Conservation (phyloP, 768 basidiomycete species). For the Termitomyces sp. region DNA sequence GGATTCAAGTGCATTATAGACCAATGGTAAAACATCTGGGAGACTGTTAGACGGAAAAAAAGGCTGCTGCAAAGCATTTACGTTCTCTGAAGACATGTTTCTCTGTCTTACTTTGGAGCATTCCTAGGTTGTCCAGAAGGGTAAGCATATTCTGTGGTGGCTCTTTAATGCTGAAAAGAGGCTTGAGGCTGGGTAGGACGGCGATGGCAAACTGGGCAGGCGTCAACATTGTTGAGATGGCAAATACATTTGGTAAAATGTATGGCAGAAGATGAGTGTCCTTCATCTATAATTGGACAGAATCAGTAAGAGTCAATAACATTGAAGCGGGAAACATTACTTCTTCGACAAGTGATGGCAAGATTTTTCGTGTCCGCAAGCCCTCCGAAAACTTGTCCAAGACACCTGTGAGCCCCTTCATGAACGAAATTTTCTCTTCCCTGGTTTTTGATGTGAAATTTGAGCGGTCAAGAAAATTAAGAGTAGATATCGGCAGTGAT, state of each 20-base stretch:
- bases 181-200: conserved; percentile 86
- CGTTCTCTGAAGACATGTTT: conserved; percentile 86
- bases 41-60: conserved; percentile 3
- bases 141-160: conserved; percentile 98
- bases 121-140: conserved; percentile 80
- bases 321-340: conserved; percentile 30
- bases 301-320: conserved; percentile 1
- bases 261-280: conserved; percentile 91
- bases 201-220: conserved; percentile 75
- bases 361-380: conserved; percentile 79
- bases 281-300: conserved; percentile 68
- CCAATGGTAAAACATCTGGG: conserved; percentile 92
- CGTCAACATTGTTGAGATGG: conserved; percentile 75
- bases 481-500: conserved; percentile 90
- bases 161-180: conserved; percentile 86
- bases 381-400: conserved; percentile 86
- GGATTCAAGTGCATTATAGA: conserved; percentile 95
- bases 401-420: conserved; percentile 84
- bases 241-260: conserved; percentile 93
- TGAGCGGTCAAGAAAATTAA: conserved; percentile 94
- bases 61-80: conserved; percentile 35
- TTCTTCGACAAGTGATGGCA: conserved; percentile 92
- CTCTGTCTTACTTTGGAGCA: conserved; percentile 88
- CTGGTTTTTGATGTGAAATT: conserved; percentile 91
- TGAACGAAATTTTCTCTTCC: conserved; percentile 95